These are phyloP conservation scores for Solanum dulcamara DNA, from an alignment of 257 asterid genomes.

Conservation along the genomic window DNA sequence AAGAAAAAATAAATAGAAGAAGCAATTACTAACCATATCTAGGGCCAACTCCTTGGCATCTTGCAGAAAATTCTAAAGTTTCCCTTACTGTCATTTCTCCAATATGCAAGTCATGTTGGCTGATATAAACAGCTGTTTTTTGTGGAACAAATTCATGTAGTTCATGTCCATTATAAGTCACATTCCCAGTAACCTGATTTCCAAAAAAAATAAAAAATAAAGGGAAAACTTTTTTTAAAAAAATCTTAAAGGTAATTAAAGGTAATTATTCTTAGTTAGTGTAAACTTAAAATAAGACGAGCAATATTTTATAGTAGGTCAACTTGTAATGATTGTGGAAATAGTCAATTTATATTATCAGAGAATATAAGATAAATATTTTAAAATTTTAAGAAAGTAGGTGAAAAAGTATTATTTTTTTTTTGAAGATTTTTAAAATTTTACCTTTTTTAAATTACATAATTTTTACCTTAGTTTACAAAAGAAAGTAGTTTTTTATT, in stretches of 20 bases:
- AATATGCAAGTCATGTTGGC: conserved; percentile 56
- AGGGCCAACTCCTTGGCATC: conserved; percentile 68
- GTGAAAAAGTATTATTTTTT: neutral
- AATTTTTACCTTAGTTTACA: no score
- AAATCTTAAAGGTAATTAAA: neutral
- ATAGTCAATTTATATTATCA: neutral
- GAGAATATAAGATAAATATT: neutral
- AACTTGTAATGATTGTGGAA: neutral
- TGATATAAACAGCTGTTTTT: conserved; percentile 55
- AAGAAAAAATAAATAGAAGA: neutral
- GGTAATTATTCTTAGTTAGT: neutral
- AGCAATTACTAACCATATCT: conserved; percentile 37
- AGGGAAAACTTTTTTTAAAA: neutral
- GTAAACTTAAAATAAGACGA: neutral
- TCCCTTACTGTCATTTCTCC: conserved; percentile 78
- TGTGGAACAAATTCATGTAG: conserved; percentile 51
- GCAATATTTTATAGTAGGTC: neutral
- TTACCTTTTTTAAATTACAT: neutral
- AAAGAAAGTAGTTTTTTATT: no score
- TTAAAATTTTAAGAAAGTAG: neutral
- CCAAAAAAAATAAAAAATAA: neutral
- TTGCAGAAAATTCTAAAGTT: conserved; percentile 59
- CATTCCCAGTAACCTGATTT: neutral
- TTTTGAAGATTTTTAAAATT: no score
- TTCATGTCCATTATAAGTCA: conserved; percentile 51